Base-by-base conservation (phyloP, 78 protist species). In the Bodo saltans region DNA sequence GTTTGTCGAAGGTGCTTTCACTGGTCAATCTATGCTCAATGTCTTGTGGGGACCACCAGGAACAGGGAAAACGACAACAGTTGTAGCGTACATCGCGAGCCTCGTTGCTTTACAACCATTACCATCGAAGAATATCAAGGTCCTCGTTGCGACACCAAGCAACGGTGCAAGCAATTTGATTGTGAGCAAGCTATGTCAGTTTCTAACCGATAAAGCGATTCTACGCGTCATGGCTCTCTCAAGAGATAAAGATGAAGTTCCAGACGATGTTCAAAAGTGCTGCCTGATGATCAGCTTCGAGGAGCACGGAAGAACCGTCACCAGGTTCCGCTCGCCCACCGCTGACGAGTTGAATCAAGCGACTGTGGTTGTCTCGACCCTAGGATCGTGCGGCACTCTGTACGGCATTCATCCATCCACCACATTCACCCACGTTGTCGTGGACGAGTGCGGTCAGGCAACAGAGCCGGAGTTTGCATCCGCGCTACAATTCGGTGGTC, bases 41-140 rank as follows among this genome's bases (percentile, higher is more conserved):
- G 38, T 74, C 37, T 27, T 84, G 35, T 82, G 74, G 38, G 87
- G 87, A 32, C 87, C 87, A 30, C 87, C 87, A 0, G 87, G 87
- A 41, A 84, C 87, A 23, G 87, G 87, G 60, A 84, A 84, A 82
- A 84, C 87, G 53, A 30, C 70, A 21, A 37, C 68, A 3, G 41
- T 53, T 3, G 60, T 47, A 23, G 60, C 81, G 35, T 47, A 47
- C 25, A 12, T 76, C 40, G 81, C 81, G 52, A 17, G n/a, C n/a
- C 60, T 47, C n/a, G n/a, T 47, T 8, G 60, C 60, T 17, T 17
- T 23, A 17, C n/a, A 17, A 23, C n/a, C 60, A 8, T 17, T 23
- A 17, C n/a, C n/a, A 23, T 8, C 60, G n/a, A 17, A 47, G 60
- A 17, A 8, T 17, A 8, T 23, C 60, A 47, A 47, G 60, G 60